Evolutionary conservation across 495 filamentous ascomycete genomes (phyloP), one percentile per base, ranked within the genome.

Genomic region (Penicillium canescens): DNA sequence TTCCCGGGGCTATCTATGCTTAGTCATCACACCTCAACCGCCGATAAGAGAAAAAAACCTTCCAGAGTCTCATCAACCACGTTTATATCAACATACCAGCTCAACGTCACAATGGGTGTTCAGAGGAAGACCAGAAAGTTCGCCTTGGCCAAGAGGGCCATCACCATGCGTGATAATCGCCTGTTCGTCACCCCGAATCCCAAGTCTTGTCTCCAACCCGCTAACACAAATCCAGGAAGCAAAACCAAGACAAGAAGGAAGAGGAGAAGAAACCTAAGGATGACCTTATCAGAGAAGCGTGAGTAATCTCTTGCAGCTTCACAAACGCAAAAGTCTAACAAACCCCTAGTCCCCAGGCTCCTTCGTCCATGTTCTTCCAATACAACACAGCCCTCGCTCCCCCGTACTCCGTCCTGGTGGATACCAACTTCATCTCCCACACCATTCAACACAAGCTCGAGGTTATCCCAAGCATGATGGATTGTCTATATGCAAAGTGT

Each of bases 361-460:
- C 93, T 6, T 92, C 91, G 7, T 80, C 83, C 42, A 86, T 98
- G 72, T 98, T 97, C 85, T 97, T 96, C 76, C 82, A 90, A 59
- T 90, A 92, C 77, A 98, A 98, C 74, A 88, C 88, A 42, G 88
- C 91, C 24, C 83, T 98, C 46, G 82, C 87, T 18, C 94, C 94
- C 2, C 91, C 91, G n/a, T 96, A 96, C 78, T 82, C 78, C 12
- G 82, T 95, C 36, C 84, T 95, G 24, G 79, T 87, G 56, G 91
- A 96, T 73, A 96, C 92, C 73, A 97, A 97, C 69, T 98, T 98
- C 66, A 82, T 98, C 46, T 89, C 85, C 36, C 91, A 95, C 68
- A 92, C 91, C 4, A 91, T 98, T 24, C 88, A 92, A 57, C 82
- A 86, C 57, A 98, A 98, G 73, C 82, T 96, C 13, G 90, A 93